These are phyloP conservation scores for Stephania yunnanensis DNA, from an alignment of 164 flowering plant genomes.

Conservation along the genomic window DNA sequence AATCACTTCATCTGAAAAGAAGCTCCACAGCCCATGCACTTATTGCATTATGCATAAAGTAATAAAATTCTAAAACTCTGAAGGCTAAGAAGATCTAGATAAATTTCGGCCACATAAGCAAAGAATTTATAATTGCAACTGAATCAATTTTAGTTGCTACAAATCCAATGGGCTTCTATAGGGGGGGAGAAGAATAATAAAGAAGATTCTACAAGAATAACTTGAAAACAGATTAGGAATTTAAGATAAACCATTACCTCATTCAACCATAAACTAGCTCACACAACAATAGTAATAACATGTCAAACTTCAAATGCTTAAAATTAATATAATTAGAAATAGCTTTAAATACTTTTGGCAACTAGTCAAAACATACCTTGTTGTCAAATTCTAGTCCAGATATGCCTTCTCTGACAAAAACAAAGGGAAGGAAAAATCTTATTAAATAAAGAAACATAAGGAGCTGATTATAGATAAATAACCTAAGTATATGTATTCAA, in stretches of 20 bases:
- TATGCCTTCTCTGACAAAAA: slow-evolving; percentile 43
- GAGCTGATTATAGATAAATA: not conserved
- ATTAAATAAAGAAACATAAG: not conserved
- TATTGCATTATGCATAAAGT: too few species aligned
- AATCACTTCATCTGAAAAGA: not conserved
- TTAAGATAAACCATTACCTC: not conserved
- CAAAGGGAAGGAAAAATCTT: not conserved
- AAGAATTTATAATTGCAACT: too few species aligned
- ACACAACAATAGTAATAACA: not conserved
- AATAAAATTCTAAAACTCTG: too few species aligned
- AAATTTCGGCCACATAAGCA: too few species aligned
- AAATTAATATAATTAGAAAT: not conserved
- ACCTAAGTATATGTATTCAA: not conserved
- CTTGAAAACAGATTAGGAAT: not conserved
- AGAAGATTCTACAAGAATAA: too few species aligned
- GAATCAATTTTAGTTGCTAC: too few species aligned
- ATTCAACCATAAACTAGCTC: not conserved
- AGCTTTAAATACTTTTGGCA: not conserved
- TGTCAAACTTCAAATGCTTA: not conserved
- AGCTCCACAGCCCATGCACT: not conserved
- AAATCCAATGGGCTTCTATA: too few species aligned
- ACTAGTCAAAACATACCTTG: slow-evolving; percentile 34
- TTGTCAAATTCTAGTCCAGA: slow-evolving; percentile 68
- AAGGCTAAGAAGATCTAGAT: too few species aligned
- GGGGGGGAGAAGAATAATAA: too few species aligned